Evolutionary conservation across 148 eudicot genomes (phyloP), one percentile per base, ranked within the genome.

Genomic region (Agrostemma githago): DNA sequence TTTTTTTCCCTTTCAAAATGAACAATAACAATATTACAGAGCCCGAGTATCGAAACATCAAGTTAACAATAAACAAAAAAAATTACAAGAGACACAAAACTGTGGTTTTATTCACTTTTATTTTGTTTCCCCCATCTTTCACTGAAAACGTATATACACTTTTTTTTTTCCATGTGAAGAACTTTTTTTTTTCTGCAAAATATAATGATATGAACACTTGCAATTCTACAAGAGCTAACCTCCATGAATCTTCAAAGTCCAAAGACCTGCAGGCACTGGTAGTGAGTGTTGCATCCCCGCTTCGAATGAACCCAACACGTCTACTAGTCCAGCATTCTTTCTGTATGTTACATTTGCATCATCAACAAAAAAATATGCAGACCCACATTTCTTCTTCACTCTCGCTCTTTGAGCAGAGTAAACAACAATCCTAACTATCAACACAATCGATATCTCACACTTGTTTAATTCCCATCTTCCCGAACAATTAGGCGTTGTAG

Each of bases 291-390:
- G 77, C 76, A 86, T 86, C 79, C 88, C 86, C 88, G 74, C 88
- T 88, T 89, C 80, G 91, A 87, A 77, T 80, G 97, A 88, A 91
- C 92, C 92, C 90, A 85, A 85, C 96, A 84, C 89, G 34, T 26
- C 85, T 79, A 83, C 88, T 88, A 79, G 78, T 79, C 85, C 95
- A 81, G 79, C 71, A 72, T 68, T 76, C 34, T 26, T 26, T 26
- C 77, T 82, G 80, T 68, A 46, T 68, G 58, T 59, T 77, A 74
- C 67, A 82, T 82, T 82, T 74, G 75, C 79, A 81, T 81, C 84
- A 51, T 51, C 76, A 71, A 84, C 75, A 79, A 66, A 54, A 72
- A 71, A 67, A 72, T 73, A 62, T 26, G 77, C 78, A 75, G 82
- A 26, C 34, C 83, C 70, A 79, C 78, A 75, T 63, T 79, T 76